These are phyloP conservation scores for Candida neerlandica DNA, from an alignment of 1,139 yeast species.

Conservation along the genomic window DNA sequence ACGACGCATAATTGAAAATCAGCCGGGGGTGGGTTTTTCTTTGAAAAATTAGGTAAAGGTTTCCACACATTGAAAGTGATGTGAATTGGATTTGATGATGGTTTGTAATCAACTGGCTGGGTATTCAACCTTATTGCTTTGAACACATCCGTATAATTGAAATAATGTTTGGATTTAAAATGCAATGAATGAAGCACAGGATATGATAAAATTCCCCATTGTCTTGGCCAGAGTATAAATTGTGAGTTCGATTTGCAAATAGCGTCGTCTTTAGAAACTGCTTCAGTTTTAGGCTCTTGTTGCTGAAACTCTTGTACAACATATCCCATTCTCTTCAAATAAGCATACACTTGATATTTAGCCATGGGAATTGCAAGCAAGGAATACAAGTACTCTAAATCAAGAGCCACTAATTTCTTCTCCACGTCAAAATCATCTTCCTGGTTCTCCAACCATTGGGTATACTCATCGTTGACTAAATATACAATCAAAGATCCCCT, in stretches of 20 bases:
- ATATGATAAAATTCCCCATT: conserved; percentile 17
- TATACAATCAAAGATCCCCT: conserved; percentile 76
- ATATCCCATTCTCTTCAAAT: conserved; percentile 80
- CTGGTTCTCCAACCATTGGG: conserved; percentile 19
- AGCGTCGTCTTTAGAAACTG: not conserved
- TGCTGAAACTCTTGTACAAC: conserved; percentile 43
- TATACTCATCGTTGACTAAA: conserved; percentile 26
- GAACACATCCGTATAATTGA: conserved; percentile 42
- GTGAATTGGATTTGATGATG: conserved; percentile 8
- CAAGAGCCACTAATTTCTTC: conserved; percentile 42
- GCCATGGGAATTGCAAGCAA: conserved; percentile 50
- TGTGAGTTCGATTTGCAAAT: not conserved
- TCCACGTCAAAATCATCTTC: conserved; percentile 29
- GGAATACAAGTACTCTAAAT: conserved; percentile 68
- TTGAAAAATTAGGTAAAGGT: conserved; percentile 71
- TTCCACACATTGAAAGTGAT: conserved; percentile 78
- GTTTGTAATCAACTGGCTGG: conserved; percentile 12
- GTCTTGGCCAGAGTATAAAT: conserved; percentile 12
- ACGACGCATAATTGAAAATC: conserved; percentile 73
- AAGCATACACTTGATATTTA: conserved; percentile 68
- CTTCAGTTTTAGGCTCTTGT: not conserved
- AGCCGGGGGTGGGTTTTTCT: conserved; percentile 70
- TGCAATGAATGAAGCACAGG: conserved; percentile 19
- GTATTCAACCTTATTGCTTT: conserved; percentile 39
- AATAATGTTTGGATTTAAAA: conserved; percentile 32